Percentiles rank a stretch among this genome's conserved stretches.
Evolutionary conservation across 495 filamentous ascomycete species (phyloP).

Genomic region (Hypoxylon fragiforme): DNA sequence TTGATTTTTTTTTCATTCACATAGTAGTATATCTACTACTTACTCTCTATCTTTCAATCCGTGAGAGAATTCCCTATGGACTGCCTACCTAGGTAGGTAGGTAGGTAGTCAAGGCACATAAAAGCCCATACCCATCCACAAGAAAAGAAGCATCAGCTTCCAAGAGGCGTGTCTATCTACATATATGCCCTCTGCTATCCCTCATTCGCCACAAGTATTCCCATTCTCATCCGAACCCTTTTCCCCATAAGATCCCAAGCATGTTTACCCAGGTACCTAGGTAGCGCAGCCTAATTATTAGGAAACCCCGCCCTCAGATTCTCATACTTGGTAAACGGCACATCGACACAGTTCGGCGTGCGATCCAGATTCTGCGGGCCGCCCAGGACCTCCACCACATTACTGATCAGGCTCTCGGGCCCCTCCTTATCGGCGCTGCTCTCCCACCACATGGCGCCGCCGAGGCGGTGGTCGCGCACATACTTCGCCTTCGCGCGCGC

Average conservation of each 20-base stretch:
- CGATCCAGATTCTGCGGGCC: slow-evolving; percentile 59
- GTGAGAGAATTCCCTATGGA: no score
- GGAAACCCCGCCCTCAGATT: slow-evolving; percentile 68
- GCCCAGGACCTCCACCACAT: slow-evolving; percentile 62
- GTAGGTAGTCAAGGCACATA: no score
- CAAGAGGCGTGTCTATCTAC: no score
- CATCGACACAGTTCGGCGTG: slow-evolving; percentile 68
- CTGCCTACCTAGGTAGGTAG: no score
- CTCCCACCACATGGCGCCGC: slow-evolving; percentile 98
- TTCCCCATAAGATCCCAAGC: not conserved
- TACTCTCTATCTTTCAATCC: no score
- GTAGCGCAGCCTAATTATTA: slow-evolving; percentile 33
- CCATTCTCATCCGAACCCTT: not conserved
- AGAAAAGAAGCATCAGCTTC: no score
- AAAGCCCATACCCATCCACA: no score
- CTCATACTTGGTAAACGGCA: slow-evolving; percentile 78
- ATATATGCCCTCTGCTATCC: no score
- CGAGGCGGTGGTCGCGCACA: slow-evolving; percentile 64
- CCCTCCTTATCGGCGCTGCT: slow-evolving; percentile 75
- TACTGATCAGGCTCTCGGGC: slow-evolving; percentile 69
- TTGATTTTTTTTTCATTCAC: no score
- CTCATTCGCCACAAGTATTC: no score
- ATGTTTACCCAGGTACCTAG: not conserved
- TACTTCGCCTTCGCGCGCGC: slow-evolving; percentile 70
- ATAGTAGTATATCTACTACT: no score